Conservation (phyloP, 2,329 filamentous ascomycete genomes). For the Penicillium sp. region DNA sequence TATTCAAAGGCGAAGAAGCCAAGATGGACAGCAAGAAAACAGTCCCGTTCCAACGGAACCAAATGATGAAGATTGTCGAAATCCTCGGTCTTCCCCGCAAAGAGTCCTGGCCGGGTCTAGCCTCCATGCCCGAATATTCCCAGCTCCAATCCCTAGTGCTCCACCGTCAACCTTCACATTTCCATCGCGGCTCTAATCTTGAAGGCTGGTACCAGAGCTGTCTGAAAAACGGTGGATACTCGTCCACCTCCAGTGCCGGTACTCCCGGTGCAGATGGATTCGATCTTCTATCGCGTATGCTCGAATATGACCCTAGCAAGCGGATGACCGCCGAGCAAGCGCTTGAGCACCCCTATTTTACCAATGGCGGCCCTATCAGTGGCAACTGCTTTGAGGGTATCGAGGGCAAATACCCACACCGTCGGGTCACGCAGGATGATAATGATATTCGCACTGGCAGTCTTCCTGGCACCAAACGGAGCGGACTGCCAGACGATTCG, state of each 20-base stretch:
- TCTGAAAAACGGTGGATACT: conserved; percentile 51
- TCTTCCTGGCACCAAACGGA: conserved; percentile 81
- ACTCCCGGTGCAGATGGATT: conserved; percentile 69
- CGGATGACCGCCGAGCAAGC: conserved; percentile 80
- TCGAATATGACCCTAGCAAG: conserved; percentile 88
- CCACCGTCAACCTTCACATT: conserved; percentile 40
- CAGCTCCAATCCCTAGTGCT: conserved; percentile 53
- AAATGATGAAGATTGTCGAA: conserved; percentile 98
- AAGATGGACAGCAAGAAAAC: conserved; percentile 99
- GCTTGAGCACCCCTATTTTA: conserved; percentile 84
- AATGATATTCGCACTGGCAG: conserved; percentile 90
- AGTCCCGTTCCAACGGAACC: conserved; percentile 91
- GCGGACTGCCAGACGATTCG: conserved; percentile 71
- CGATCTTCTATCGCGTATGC: conserved; percentile 66
- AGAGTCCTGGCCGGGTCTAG: conserved; percentile 76
- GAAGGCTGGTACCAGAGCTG: conserved; percentile 74
- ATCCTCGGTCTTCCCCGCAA: conserved; percentile 86
- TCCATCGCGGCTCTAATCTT: conserved; percentile 50
- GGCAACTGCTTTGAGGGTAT: conserved; percentile 85
- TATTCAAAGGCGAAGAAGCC: conserved; percentile 97
- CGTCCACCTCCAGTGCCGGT: conserved; percentile 41
- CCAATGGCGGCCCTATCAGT: conserved; percentile 57
- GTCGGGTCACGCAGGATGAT: conserved; percentile 85
- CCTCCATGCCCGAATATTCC: conserved; percentile 75
- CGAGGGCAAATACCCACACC: conserved; percentile 77